phyloP scores from a whole-genome alignment of 208 protist species.

The Trypanosoma congolense region DNA sequence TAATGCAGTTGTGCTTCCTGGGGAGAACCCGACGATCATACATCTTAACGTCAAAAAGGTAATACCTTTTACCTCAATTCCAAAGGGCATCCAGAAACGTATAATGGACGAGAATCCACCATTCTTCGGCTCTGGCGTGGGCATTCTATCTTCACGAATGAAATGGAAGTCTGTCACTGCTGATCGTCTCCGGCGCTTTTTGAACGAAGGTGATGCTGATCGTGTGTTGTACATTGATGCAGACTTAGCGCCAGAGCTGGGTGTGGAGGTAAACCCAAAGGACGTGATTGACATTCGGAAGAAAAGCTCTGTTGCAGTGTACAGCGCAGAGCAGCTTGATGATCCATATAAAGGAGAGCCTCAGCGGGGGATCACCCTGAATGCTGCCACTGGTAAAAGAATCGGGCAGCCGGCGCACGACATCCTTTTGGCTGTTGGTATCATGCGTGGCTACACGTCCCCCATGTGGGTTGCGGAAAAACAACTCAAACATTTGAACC shows the following conservation, averaged over 20 bases:
- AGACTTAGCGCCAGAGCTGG: slow-evolving; percentile 40
- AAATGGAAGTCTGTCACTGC: slow-evolving; percentile 83
- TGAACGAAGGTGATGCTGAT: slow-evolving; percentile 72
- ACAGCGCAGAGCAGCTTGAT: slow-evolving; percentile 80
- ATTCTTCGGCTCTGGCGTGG: slow-evolving; percentile 84
- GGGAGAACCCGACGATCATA: slow-evolving; percentile 54
- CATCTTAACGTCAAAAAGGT: slow-evolving; percentile 79
- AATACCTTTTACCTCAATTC: slow-evolving; percentile 48
- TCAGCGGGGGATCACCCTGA: slow-evolving; percentile 69
- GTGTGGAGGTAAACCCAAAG: slow-evolving; percentile 43
- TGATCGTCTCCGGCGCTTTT: slow-evolving; percentile 54
- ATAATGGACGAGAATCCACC: slow-evolving; percentile 84
- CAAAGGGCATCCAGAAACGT: slow-evolving; percentile 48
- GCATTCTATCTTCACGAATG: slow-evolving; percentile 74
- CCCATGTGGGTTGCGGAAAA: slow-evolving; percentile 81
- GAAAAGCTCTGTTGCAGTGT: slow-evolving; percentile 73
- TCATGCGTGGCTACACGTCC: slow-evolving; percentile 82
- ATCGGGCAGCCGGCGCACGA: slow-evolving; percentile 84
- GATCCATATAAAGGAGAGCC: slow-evolving; percentile 86
- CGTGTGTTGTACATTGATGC: slow-evolving; percentile 78
- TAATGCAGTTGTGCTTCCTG: slow-evolving; percentile 68
- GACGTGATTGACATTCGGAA: slow-evolving; percentile 67
- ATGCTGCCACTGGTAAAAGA: slow-evolving; percentile 82
- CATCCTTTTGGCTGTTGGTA: slow-evolving; percentile 75
- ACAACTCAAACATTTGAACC: slow-evolving; percentile 81